These are phyloP conservation scores for Alternaria alternata DNA, from an alignment of 2,329 filamentous ascomycete species.

Conservation along the genomic window DNA sequence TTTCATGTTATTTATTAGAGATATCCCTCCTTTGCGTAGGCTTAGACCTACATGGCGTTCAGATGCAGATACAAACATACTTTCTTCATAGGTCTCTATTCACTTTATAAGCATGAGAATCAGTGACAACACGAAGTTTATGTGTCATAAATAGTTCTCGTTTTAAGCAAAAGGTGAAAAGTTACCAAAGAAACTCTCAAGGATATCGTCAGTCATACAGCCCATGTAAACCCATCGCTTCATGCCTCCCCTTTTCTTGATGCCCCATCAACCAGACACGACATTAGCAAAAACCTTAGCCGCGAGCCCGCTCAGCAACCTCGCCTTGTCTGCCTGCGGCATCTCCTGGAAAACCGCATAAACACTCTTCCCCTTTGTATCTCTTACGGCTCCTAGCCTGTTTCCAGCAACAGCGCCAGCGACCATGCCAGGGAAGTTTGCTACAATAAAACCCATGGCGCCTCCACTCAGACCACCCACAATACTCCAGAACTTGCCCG, in stretches of 20 bases:
- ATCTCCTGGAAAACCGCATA: slow-evolving; percentile 91
- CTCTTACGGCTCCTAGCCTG: slow-evolving; percentile 85
- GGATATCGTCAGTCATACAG: slow-evolving; percentile 29
- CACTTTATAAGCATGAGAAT: neutral
- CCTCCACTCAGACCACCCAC: slow-evolving; percentile 87
- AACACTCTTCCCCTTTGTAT: slow-evolving; percentile 93
- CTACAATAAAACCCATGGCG: slow-evolving; percentile 92
- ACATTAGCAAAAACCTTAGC: slow-evolving; percentile 86
- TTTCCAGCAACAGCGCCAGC: slow-evolving; percentile 94
- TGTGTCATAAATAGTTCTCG: neutral
- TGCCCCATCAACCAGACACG: slow-evolving; percentile 51
- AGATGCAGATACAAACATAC: slow-evolving; percentile 2
- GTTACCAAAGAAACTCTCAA: neutral
- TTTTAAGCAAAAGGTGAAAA: neutral
- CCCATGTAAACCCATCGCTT: slow-evolving; percentile 3
- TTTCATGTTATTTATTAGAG: slow-evolving; percentile 7
- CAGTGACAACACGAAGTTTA: neutral
- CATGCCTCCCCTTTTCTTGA: neutral
- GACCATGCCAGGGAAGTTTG: slow-evolving; percentile 86
- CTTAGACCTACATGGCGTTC: slow-evolving; percentile 2
- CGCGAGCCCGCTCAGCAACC: slow-evolving; percentile 82
- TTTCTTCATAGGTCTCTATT: neutral
- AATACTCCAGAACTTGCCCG: slow-evolving; percentile 83
- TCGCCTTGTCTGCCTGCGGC: slow-evolving; percentile 81
- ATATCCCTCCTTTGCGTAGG: slow-evolving; percentile 16